Evolutionary conservation across 352 stramenopile species (phyloP), one percentile per base, ranked within the genome.

Genomic region (Globisporangium paroecandrum): DNA sequence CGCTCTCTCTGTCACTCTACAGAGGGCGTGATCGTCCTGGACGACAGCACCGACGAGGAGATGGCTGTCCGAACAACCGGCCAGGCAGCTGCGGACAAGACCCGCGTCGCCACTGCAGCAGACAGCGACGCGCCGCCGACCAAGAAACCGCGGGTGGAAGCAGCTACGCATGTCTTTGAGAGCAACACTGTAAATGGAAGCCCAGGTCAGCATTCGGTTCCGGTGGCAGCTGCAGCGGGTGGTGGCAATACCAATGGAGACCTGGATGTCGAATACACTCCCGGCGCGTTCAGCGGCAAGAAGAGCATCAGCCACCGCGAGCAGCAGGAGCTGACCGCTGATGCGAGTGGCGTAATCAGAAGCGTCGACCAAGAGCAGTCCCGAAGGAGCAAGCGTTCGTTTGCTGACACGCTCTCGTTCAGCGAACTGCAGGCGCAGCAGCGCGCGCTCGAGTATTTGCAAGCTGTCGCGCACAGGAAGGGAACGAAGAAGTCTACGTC

Each of bases 391-490:
- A 69, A 72, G 32, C 68, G 66, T 10, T 69, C 78, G 60, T 76
- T 75, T 49, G 70, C 72, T 10, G 79, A 88, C 27, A 64, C 54
- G 47, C 69, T 90, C 53, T 82, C 82, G 15, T 78, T 87, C 55
- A 89, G 79, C 5, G 81, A 92, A 51, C 61, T 90, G 29, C 81
- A 90, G 68, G 82, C 82, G 3, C 84, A 92, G 67, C 81, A 90
- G 65, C 70, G 69, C 15, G 77, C 80, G 57, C 65, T 84, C 22
- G 74, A 81, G 62, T 65, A 58, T 27, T 58, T 83, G 22, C 72
- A 75, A 5, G 47, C 47, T 10, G 29, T 55, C 29, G 47, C 29
- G 29, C 18, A 51, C 57, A 62, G 53, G 41, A 72, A 68, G 57
- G 61, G n/a, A 22, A 13, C 57, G 7, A 59, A 73, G 62, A 70